These are phyloP conservation scores for Magnaporthales sp. DNA, from an alignment of 2,329 filamentous ascomycete species.

Conservation along the genomic window DNA sequence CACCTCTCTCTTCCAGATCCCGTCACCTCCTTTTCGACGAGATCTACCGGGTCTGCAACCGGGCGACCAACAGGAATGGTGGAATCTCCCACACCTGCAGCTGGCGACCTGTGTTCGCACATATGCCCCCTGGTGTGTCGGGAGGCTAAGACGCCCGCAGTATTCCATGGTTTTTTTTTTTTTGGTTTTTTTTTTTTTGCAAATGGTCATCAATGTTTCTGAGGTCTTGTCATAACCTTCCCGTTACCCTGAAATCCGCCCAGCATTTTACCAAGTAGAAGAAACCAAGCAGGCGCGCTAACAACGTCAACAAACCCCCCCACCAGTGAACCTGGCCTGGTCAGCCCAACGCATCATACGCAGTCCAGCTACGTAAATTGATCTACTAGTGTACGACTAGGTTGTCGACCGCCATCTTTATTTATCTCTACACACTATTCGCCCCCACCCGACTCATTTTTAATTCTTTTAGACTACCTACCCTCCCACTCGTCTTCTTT, in stretches of 20 bases:
- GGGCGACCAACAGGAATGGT: not conserved
- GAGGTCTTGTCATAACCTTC: not conserved
- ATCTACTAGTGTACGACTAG: not conserved
- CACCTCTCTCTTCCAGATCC: not conserved
- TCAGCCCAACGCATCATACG: conserved; percentile 4
- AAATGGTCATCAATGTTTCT: not conserved
- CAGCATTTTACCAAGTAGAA: not conserved
- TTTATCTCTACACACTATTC: not conserved
- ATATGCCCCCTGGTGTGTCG: not conserved
- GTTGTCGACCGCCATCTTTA: not conserved
- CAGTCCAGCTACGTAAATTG: not conserved
- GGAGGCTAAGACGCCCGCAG: not conserved
- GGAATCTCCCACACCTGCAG: not conserved
- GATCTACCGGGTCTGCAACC: not conserved
- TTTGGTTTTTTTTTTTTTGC: not conserved
- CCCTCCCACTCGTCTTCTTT: not conserved
- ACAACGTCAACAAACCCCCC: not conserved
- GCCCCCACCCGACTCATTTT: not conserved
- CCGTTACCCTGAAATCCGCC: not conserved
- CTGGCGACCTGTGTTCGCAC: not conserved
- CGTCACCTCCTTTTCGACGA: not conserved
- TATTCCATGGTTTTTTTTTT: not conserved
- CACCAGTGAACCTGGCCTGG: not conserved
- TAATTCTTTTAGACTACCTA: too few species aligned
- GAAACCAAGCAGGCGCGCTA: not conserved